These are phyloP conservation scores for Strigomonas culicis DNA, from an alignment of 208 protist genomes.

Conservation along the genomic window DNA sequence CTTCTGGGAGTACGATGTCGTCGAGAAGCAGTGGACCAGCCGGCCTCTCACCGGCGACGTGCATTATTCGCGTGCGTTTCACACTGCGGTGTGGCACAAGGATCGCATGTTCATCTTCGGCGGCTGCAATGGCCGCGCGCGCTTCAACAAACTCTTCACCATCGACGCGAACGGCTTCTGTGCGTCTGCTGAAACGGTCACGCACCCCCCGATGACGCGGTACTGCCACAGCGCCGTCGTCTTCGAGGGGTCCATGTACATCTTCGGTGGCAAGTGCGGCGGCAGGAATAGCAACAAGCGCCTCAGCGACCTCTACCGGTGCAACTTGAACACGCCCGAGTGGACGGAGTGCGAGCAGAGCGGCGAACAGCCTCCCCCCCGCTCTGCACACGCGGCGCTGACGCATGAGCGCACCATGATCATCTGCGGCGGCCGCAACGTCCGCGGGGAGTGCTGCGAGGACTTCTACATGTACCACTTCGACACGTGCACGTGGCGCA, in stretches of 20 bases:
- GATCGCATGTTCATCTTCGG: conserved; percentile 78
- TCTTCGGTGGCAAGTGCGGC: conserved; percentile 89
- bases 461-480: conserved; percentile 85
- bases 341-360: conserved; percentile 54
- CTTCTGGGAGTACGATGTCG: conserved; percentile 72
- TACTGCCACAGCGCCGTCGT: conserved; percentile 86
- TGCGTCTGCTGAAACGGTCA: conserved; percentile 4
- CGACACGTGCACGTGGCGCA: conserved; percentile 69
- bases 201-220: conserved; percentile 38
- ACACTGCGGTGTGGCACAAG: conserved; percentile 76
- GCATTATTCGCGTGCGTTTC: conserved; percentile 80
- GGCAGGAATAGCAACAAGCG: conserved; percentile 86
- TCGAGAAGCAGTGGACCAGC: conserved; percentile 56
- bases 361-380: conserved; percentile 46
- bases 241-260: conserved; percentile 75
- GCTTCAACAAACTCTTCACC: conserved; percentile 85
- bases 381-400: conserved; percentile 83
- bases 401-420: conserved; percentile 85
- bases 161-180: conserved; percentile 57
- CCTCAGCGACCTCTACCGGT: conserved; percentile 62
- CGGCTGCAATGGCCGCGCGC: conserved; percentile 78
- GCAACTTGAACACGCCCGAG: conserved; percentile 24
- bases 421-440: conserved; percentile 82
- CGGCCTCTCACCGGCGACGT: conserved; percentile 50
- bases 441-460: conserved; percentile 74